phyloP scores from a whole-genome alignment of 2,329 filamentous ascomycete species.

The Aspergillus fijiensis region DNA sequence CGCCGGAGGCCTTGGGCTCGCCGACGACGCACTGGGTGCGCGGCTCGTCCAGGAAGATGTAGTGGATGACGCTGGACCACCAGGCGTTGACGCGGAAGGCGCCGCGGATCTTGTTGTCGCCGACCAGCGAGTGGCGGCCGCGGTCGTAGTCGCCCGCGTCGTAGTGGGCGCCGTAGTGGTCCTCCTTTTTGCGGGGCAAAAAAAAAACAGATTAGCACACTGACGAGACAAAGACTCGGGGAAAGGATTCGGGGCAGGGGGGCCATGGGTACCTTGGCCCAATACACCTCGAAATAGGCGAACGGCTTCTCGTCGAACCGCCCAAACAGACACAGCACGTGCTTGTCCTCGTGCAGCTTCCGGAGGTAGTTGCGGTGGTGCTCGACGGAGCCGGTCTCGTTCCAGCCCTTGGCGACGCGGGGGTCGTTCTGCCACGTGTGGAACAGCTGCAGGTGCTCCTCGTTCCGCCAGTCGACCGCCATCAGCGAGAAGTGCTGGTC shows the following conservation, averaged over 20 bases:
- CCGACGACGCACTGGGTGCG: slow-evolving; percentile 55
- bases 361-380: slow-evolving; percentile 72
- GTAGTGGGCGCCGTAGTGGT: slow-evolving; percentile 61
- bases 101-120: slow-evolving; percentile 56
- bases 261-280: slow-evolving; percentile 57
- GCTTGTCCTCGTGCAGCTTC: slow-evolving; percentile 67
- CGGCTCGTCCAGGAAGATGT: slow-evolving; percentile 60
- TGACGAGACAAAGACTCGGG: too few relatives aligned
- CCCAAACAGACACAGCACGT: slow-evolving; percentile 59
- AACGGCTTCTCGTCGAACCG: slow-evolving; percentile 70
- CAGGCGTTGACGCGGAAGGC: slow-evolving; percentile 58
- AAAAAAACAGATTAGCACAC: too few relatives aligned
- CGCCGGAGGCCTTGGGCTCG: slow-evolving; percentile 71
- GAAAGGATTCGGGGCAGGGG: too few relatives aligned
- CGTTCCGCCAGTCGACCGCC: slow-evolving; percentile 66
- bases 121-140: slow-evolving; percentile 61
- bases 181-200: slow-evolving; percentile 48
- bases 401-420: slow-evolving; percentile 76
- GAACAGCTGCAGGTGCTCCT: slow-evolving; percentile 67
- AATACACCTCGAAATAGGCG: slow-evolving; percentile 79
- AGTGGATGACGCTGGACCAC: slow-evolving; percentile 60
- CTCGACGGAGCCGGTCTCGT: slow-evolving; percentile 72
- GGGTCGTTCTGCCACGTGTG: slow-evolving; percentile 82
- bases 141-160: slow-evolving; percentile 57
- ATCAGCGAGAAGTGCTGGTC: slow-evolving; percentile 75